Base-by-base conservation (phyloP, 306 rosid species). In the Trifolium dubium region DNA sequence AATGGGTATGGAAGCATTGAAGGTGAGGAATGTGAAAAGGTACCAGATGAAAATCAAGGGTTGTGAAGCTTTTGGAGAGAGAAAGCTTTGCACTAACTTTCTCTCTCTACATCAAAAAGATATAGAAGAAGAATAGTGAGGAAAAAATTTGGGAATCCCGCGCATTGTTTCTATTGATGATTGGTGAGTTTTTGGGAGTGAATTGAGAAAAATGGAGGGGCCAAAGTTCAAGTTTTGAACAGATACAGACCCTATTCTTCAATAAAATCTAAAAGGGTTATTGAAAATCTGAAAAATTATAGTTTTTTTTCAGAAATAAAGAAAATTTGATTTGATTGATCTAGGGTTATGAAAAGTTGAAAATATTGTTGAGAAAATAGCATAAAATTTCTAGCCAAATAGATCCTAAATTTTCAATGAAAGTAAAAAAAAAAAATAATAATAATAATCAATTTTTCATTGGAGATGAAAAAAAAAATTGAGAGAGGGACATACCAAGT, bases 151-250 rank as follows among this genome's bases (percentile, higher is more conserved):
- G 55, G 18, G 72, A 53, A 78, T 79, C 88, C 81, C 84, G 87
- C 86, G 83, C 84, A 74, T 72, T 72, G 51, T 77, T 63, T 66
- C 44, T 67, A 64, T 73, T 28, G 75, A 65, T 65, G 29, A 54
- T 41, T 28, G 35, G 55, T 6, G 55, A 37, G 6, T 37, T 11
- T 23, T 54, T 49, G 17, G 72, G 15, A 55, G 58, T 37, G 73
- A 70, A 56, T 73, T 53, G 19, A 73, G 62, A 73, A 69, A 51
- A 65, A 60, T 43, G 37, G 75, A 72, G 79, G 86, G 88, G 83
- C 76, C 17, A 68, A 75, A 80, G 58, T 85, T 84, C 84, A 79
- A 87, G 89, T 87, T 84, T 83, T 87, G 65, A 80, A 85, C 84
- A 85, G 83, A 81, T 71, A 53, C 56, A 88, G 80, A 88, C 79